Percentiles rank a stretch among this genome's conserved stretches.
These are phyloP conservation scores for Excoecaria cochinchinensis DNA, from an alignment of 345 rosid species.

Conservation along the genomic window DNA sequence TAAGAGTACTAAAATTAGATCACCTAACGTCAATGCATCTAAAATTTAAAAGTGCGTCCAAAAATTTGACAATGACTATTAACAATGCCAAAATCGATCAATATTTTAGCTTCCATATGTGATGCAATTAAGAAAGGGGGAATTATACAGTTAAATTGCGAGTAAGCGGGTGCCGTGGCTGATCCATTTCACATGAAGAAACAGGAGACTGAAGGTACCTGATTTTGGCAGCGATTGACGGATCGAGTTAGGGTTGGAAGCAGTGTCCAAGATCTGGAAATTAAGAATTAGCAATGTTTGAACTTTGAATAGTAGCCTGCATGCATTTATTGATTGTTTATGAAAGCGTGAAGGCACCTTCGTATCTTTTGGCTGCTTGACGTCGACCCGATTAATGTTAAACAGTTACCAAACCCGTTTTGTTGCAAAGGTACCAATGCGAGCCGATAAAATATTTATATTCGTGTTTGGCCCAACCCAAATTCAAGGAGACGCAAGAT, in stretches of 20 bases:
- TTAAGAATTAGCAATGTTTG: constrained; percentile 1
- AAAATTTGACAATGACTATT: not conserved
- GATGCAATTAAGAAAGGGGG: not conserved
- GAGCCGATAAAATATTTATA: too few relatives aligned
- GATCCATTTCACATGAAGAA: constrained; percentile 17
- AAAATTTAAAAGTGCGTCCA: not conserved
- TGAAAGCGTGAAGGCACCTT: not conserved
- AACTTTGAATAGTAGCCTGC: constrained; percentile 6
- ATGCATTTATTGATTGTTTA: constrained; percentile 2
- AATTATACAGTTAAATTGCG: not conserved
- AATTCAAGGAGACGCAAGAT: too few relatives aligned
- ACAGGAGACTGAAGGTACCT: constrained; percentile 1
- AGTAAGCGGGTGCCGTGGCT: not conserved
- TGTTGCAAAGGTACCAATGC: too few relatives aligned
- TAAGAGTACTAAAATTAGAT: not conserved
- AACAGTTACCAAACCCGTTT: not conserved
- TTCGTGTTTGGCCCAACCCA: too few relatives aligned
- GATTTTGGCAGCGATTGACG: constrained; percentile 5
- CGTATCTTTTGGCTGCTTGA: not conserved
- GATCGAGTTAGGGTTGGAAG: constrained; percentile 14
- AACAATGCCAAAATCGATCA: not conserved
- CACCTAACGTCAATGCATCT: not conserved
- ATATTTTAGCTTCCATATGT: too few relatives aligned
- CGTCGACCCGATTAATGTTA: not conserved
- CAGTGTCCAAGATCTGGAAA: constrained; percentile 16